Evolutionary conservation across 139 green algal species (phyloP), one percentile per base, ranked within the genome.

Genomic region (Parachlorella kessleri): DNA sequence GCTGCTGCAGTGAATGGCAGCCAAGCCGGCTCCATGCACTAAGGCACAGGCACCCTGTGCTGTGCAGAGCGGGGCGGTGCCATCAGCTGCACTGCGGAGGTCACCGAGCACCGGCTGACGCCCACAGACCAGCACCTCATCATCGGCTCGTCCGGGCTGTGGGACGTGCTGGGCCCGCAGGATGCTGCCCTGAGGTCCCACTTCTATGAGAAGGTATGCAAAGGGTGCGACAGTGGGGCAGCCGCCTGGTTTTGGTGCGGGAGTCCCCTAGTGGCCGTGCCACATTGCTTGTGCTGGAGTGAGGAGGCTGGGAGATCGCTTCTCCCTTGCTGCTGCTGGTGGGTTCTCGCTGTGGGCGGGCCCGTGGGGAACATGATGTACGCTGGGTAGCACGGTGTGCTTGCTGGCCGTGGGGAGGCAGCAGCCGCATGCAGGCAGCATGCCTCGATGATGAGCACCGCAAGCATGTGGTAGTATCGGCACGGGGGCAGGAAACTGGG

Each of bases 71-170:
- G 72, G 63, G 65, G 65, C 65, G 65, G 65, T 3, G 24, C 26
- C 1, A 66, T 80, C 18, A n/a, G 54, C 7, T 73, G 65, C 42
- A 63, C 77, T 35, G 78, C 70, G 9, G 38, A 40, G 18, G 78
- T 55, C 21, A 53, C 65, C 6, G 65, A 69, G 28, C 72, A 79
- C 70, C 32, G 39, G 5, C 65, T 83, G 24, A 53, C 70, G 3
- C 10, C 18, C 48, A 63, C 78, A 5, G 78, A 78, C n/a, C 65
- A 74, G 42, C 67, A 83, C 55, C 10, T 83, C 4, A 73, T 83
- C 37, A 63, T 83, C 5, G 78, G 36, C 26, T 41, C 67, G 10
- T 38, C 69, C 6, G 78, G 59, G 14, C 53, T 83, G 32, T 83
- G 70, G 70, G 21, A 42, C 26, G 36, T 73, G 42, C 54, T 83